These are phyloP conservation scores for Kitagawia praeruptora DNA, from an alignment of 129 eudicot species.

Conservation along the genomic window DNA sequence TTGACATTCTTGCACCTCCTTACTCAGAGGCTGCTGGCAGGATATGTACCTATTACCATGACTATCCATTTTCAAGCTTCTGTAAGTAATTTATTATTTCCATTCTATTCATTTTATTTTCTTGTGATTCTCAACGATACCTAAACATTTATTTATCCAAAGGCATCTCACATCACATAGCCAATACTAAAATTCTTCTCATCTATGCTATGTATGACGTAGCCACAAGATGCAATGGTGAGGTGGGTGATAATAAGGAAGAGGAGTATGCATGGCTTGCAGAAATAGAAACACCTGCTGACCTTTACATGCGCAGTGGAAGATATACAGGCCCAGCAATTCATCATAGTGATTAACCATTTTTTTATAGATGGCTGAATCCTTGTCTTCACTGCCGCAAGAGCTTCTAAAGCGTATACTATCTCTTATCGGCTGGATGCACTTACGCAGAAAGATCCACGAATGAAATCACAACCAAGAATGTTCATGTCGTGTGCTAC, in stretches of 20 bases:
- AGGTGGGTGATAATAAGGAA: conserved; percentile 32
- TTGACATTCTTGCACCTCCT: conserved; percentile 91
- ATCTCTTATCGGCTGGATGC: not conserved
- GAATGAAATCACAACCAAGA: not conserved
- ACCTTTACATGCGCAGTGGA: conserved; percentile 69
- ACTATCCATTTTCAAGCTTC: conserved; percentile 67
- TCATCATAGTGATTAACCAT: conserved; percentile 19
- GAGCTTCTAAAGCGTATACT: not conserved
- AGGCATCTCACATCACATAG: not conserved
- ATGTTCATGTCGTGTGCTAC: not conserved
- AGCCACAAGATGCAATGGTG: conserved; percentile 35
- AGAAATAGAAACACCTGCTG: conserved; percentile 63
- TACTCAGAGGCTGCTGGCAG: conserved; percentile 77
- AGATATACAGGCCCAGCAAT: conserved; percentile 64
- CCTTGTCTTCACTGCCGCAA: conserved; percentile 4
- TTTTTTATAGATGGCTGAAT: not conserved
- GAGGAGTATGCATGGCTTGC: conserved; percentile 91
- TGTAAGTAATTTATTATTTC: conserved; percentile 32
- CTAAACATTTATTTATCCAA: not conserved
- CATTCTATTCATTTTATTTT: not conserved
- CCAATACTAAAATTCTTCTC: not conserved
- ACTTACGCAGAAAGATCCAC: not conserved
- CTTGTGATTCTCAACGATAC: conserved; percentile 2
- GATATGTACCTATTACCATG: conserved; percentile 82
- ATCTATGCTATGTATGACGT: conserved; percentile 10